Evolutionary conservation across 192 early-diverging fungal genomes (phyloP), one percentile per base, ranked within the genome.

Genomic region (Backusella liffmaniae): DNA sequence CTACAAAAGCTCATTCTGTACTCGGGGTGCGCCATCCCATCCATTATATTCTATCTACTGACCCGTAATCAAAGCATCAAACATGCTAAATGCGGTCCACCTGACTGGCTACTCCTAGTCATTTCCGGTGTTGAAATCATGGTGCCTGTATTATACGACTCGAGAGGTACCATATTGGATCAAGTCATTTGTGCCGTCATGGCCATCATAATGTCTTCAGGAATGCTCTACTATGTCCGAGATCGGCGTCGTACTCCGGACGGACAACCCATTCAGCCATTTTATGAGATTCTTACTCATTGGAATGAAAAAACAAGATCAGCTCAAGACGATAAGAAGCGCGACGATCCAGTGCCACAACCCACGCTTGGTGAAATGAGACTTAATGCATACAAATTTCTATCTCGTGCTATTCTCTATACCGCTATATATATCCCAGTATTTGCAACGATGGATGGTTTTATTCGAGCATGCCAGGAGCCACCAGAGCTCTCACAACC

Each of bases 151-250:
- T 1, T 69, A 12, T 37, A 69, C n/a, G 23, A 69, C 37, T 35
- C 35, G 12, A 36, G 37, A 69, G 67, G 67, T 12, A 69, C 34
- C 3, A n/a, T 69, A 1, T 26, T 69, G 21, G 67, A 69, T 7
- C 67, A 37, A 23, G 67, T 69, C 21, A 69, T 69, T 39, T 39
- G 35, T 12, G 67, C 67, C 18, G 67, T 69, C 8, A 69, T 69
- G 67, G 67, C 67, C 9, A 69, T 69, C n/a, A 23, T 69, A 6
- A 69, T 69, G 67, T 41, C 67, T 23, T 69, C 67, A n/a, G 67
- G 67, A 18, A 69, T 69, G 67, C 10, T 69, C 3, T 69, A 41
- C 36, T 69, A 69, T 36, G n/a, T 69, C 18, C 34, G 35, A 23
- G 67, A 69, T 69, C 32, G 67, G 37, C 67, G 36, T 12, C 34